Evolutionary conservation across 805 yeast species (phyloP).

Genomic region (Lipomyces sp.): DNA sequence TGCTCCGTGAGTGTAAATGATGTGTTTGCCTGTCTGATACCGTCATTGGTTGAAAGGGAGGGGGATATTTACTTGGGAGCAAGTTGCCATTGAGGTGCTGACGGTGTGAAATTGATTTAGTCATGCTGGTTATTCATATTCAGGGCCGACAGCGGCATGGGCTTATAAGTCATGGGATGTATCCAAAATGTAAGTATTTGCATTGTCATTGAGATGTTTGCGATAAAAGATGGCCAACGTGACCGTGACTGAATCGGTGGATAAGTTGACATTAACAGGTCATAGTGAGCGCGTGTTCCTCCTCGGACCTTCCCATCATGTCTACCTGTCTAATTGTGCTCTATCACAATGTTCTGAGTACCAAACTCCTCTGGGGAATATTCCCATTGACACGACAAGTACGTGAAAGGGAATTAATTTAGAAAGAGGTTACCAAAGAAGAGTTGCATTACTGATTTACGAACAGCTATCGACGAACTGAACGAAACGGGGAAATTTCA

Average conservation of each 20-base stretch:
- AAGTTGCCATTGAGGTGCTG: neutral
- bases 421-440: too few relatives aligned
- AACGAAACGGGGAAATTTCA: conserved; percentile 52
- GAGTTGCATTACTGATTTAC: too few relatives aligned
- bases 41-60: neutral
- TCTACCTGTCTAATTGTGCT: conserved; percentile 69
- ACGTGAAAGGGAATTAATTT: conserved; percentile 5
- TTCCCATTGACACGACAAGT: conserved; percentile 64
- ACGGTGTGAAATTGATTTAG: conserved; percentile 42
- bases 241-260: neutral
- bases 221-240: neutral
- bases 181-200: conserved; percentile 46
- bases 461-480: conserved; percentile 38
- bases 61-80: too few relatives aligned
- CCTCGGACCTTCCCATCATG: conserved; percentile 92
- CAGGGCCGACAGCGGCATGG: conserved; percentile 77
- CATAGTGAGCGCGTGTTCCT: conserved; percentile 65
- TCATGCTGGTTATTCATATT: conserved; percentile 90
- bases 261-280: neutral
- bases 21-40: neutral
- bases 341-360: conserved; percentile 59
- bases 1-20: conserved; percentile 53
- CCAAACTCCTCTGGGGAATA: conserved; percentile 81
- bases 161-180: conserved; percentile 76
- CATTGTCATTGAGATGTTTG: neutral